Base-by-base conservation (phyloP, 1,284 basidiomycete genomes). In the Apiotrichum gracile region DNA sequence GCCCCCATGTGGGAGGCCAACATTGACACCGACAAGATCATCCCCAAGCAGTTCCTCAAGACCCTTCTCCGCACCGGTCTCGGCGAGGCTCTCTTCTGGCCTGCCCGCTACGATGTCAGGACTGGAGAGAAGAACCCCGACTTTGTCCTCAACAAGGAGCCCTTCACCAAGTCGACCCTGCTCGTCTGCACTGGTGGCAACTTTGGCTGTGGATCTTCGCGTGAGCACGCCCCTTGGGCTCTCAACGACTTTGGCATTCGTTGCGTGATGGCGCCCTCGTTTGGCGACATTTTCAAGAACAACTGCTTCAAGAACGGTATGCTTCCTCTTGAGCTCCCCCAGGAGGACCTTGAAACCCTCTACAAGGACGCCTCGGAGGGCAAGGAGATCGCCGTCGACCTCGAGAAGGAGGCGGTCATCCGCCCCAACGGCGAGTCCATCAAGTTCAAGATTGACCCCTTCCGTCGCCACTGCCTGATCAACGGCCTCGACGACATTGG, bases 1-100 rank as follows among this genome's bases (percentile, higher is more conserved):
- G 91, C 91, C 4, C 90, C 90, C n/a, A 74, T 96, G 74, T 83
- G 88, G 73, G 88, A 91, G 57, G 85, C 89, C 65, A 97, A 97
- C 69, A 86, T 96, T 60, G 92, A 97, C 75, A 97, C 92, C 49
- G 93, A 97, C 72, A 91, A 90, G 85, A 94, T 97, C 72, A 94
- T 96, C 67, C 93, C 92, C 6, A 93, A 93, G 71, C 88, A 91
- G 71, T 97, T 94, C 80, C 78, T 97, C 74, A 97, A 96, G 78
- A 94, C 91, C 6, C 78, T 97, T 62, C 91, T 94, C 77, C 83
- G 93, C 53, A 94, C 91, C 22, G 92, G 92, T 49, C 81, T 97
- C 51, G 88, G 88, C n/a, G 79, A 86, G 54, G 91, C 88, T 14
- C 78, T 96, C 50, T 97, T 97, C 79, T 89, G 82, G 72, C 83